Conservation (phyloP, 306 rosid genomes). For the Trifolium pratense region DNA sequence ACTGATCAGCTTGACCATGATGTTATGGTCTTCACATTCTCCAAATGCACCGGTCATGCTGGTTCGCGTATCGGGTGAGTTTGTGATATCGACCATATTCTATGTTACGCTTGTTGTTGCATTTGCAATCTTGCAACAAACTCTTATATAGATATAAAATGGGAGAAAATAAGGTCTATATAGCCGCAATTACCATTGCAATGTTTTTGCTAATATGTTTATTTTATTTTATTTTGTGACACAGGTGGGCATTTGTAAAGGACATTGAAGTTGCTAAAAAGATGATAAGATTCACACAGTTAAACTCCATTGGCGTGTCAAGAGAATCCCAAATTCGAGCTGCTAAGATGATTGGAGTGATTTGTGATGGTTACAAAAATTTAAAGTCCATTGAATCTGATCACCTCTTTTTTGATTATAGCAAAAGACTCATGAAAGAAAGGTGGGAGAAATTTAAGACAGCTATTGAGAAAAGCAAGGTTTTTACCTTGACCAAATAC, state of each 20-base stretch:
- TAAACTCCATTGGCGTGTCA: constrained; percentile 76
- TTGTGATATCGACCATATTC: background rate
- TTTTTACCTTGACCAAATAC: constrained; percentile 50
- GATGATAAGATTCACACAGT: constrained; percentile 62
- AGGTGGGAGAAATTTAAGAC: constrained; percentile 71
- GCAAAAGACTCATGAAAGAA: constrained; percentile 48
- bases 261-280: constrained; percentile 69
- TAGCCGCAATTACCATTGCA: background rate
- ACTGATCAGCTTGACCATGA: constrained; percentile 59
- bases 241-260: constrained; percentile 83
- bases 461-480: constrained; percentile 39
- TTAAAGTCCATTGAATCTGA: constrained; percentile 41
- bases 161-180: background rate
- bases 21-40: constrained; percentile 81
- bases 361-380: constrained; percentile 61
- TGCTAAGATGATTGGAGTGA: constrained; percentile 63
- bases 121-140: background rate
- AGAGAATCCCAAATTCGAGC: constrained; percentile 80
- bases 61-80: constrained; percentile 89
- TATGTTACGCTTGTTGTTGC: background rate
- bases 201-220: background rate
- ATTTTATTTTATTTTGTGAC: constrained; percentile 1
- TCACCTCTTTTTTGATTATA: constrained; percentile 54
- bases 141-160: too few relatives aligned
- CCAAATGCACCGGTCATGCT: constrained; percentile 92